Evolutionary conservation across 371 early-diverging fungal species (phyloP), one percentile per base, ranked within the genome.

Genomic region (Sporodiniella umbellata): DNA sequence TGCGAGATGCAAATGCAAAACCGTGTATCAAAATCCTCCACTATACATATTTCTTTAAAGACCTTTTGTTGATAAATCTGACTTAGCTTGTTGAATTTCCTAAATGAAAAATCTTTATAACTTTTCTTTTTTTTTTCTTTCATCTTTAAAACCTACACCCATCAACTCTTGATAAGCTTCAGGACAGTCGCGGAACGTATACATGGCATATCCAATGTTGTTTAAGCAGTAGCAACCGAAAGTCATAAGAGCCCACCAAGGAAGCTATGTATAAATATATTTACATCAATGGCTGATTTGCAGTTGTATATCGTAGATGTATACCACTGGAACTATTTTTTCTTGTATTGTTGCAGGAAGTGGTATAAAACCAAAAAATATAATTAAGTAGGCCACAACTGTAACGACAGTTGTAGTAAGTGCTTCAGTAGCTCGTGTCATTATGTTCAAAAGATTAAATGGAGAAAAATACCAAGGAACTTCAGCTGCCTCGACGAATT

Each of bases 121-220:
- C n/a, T n/a, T n/a, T n/a, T n/a, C n/a, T n/a, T n/a, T n/a, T n/a
- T n/a, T n/a, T n/a, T n/a, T n/a, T n/a, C n/a, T n/a, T n/a, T n/a
- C n/a, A n/a, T n/a, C n/a, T n/a, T n/a, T n/a, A n/a, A n/a, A n/a
- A n/a, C n/a, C 56, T 84, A 91, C 91, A 60, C 59, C 54, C 80
- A 86, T 80, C 18, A 95, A 79, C 54, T 87, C 88, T 42, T 79
- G 71, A 66, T 87, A 87, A 8, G 93, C 95, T 43, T 87, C 92
- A 40, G 93, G 92, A 68, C 93, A 93, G 57, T 95, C 93, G 25
- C 91, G 83, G 74, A 95, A 95, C 2, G 84, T 90, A 60, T 87
- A 65, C 53, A 95, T 77, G 42, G 87, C 86, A 53, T 81, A 91
- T 15, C 95, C 95, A 53, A 95, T 82, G 59, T 83, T 86, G 21